Conservation (phyloP, 805 yeast genomes). For the Lipomyces japonicus region DNA sequence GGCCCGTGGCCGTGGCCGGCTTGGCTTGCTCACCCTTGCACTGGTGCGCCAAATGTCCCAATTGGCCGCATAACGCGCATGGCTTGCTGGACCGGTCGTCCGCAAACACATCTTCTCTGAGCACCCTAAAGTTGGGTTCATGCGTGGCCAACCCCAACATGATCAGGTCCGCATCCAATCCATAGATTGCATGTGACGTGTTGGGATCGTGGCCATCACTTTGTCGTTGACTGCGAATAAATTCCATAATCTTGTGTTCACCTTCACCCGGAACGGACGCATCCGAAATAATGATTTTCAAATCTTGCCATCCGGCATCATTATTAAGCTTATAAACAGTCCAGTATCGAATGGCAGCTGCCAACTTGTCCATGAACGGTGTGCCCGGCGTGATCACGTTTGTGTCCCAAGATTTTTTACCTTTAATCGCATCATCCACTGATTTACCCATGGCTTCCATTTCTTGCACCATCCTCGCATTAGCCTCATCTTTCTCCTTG, state of each 20-base stretch:
- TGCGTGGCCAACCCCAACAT: constrained; percentile 95
- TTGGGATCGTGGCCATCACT: constrained; percentile 88
- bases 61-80: constrained; percentile 54
- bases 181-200: constrained; percentile 93
- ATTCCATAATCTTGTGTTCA: constrained; percentile 96
- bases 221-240: constrained; percentile 82
- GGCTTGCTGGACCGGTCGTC: constrained; percentile 55
- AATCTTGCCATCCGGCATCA: constrained; percentile 89
- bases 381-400: constrained; percentile 99
- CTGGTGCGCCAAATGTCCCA: constrained; percentile 23
- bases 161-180: constrained; percentile 95
- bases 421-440: constrained; percentile 71
- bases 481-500: constrained; percentile 66
- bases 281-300: constrained; percentile 88
- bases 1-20: constrained; percentile 41
- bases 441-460: constrained; percentile 63
- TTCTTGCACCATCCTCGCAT: constrained; percentile 56
- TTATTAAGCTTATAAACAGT: constrained; percentile 78
- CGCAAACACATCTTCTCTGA: constrained; percentile 95
- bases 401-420: constrained; percentile 84
- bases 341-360: constrained; percentile 82
- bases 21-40: constrained; percentile 40
- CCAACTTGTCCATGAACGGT: constrained; percentile 91
- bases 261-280: constrained; percentile 99
- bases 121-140: constrained; percentile 91